Evolutionary conservation across 2,329 filamentous ascomycete genomes (phyloP).

Genomic region (Sphaceloma murrayae): DNA sequence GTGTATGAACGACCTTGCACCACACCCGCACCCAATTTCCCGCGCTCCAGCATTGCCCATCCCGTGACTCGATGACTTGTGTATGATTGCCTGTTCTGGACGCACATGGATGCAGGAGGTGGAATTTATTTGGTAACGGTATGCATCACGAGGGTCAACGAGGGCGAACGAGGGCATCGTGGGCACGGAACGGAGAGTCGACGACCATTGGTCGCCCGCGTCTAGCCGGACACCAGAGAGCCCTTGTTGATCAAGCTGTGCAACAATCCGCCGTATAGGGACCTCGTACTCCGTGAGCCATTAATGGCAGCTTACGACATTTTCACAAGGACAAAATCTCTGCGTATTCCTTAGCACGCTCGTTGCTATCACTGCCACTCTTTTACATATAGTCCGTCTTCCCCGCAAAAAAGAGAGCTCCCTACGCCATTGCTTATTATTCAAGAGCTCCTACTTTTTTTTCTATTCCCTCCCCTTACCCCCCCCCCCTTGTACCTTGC

Average conservation of each 20-base stretch:
- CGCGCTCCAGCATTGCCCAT: background rate
- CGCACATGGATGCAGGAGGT: background rate
- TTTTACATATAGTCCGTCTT: too few species aligned
- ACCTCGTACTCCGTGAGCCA: slow-evolving; percentile 4
- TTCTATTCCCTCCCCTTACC: too few species aligned
- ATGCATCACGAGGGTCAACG: slow-evolving; percentile 13
- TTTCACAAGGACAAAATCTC: slow-evolving; percentile 2
- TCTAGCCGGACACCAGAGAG: too few species aligned
- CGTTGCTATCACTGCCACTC: background rate
- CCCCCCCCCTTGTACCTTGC: background rate
- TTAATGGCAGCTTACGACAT: too few species aligned
- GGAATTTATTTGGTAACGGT: slow-evolving; percentile 14
- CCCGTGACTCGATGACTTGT: background rate
- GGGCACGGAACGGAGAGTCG: background rate
- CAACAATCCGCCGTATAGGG: background rate
- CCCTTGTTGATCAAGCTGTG: too few species aligned
- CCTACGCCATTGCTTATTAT: too few species aligned
- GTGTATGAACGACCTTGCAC: slow-evolving; percentile 8
- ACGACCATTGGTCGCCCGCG: background rate
- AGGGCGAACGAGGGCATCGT: slow-evolving; percentile 1
- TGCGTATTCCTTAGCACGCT: too few species aligned
- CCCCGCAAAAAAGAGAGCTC: too few species aligned
- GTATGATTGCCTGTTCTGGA: background rate
- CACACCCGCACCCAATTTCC: background rate
- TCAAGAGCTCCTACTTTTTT: too few species aligned